Conservation (phyloP, 108 stramenopile species). For the Nannochloropsis gaditana region DNA sequence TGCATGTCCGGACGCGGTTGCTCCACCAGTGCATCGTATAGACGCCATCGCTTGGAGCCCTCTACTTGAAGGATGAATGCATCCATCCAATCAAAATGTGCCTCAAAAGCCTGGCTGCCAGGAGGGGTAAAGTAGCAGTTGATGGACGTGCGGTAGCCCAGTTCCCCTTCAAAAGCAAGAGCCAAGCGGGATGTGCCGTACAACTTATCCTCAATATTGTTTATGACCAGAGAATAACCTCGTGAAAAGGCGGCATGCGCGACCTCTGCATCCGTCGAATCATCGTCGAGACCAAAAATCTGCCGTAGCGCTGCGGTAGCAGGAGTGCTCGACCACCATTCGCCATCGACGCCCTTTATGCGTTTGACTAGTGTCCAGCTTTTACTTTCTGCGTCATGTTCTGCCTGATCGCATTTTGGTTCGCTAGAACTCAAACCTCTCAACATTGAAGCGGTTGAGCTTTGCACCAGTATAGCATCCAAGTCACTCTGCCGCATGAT, state of each 20-base stretch:
- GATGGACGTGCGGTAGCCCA: slow-evolving; percentile 37
- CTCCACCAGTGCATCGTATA: slow-evolving; percentile 40
- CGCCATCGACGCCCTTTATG: not conserved
- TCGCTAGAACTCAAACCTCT: not conserved
- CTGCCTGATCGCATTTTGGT: not conserved
- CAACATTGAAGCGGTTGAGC: not conserved
- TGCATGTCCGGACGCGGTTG: slow-evolving; percentile 33
- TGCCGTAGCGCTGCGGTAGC: not conserved
- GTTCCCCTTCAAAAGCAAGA: slow-evolving; percentile 29
- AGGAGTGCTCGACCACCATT: not conserved
- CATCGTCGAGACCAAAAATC: not conserved
- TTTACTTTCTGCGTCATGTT: not conserved
- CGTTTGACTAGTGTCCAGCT: not conserved
- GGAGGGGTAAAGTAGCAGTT: slow-evolving; percentile 44
- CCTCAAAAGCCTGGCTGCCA: slow-evolving; percentile 37
- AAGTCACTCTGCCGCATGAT: not conserved
- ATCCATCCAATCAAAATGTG: slow-evolving; percentile 49
- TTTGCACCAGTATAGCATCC: not conserved
- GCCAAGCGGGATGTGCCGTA: slow-evolving; percentile 21
- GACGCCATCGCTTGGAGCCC: slow-evolving; percentile 39
- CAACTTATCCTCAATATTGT: slow-evolving; percentile 36
- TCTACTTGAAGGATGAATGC: slow-evolving; percentile 38
- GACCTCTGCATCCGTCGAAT: slow-evolving; percentile 5
- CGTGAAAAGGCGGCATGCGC: slow-evolving; percentile 25
- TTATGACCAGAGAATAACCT: slow-evolving; percentile 34